phyloP scores from a whole-genome alignment of 352 stramenopile species.

The Elongisporangium prolatum region DNA sequence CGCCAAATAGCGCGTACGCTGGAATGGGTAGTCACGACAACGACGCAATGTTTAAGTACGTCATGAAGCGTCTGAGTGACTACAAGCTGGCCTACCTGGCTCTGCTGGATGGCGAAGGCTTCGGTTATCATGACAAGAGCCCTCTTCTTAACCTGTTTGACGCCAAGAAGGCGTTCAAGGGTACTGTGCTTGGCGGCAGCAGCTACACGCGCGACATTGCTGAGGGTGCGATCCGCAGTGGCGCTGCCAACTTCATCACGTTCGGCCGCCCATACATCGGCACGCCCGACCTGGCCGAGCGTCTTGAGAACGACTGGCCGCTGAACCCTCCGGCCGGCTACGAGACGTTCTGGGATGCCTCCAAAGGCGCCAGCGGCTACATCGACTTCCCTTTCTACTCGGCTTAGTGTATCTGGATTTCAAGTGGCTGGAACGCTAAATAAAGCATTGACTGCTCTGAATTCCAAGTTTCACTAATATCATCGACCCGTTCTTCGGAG shows the following conservation, averaged over 20 bases:
- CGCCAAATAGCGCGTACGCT: constrained; percentile 22
- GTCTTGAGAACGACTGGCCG: constrained; percentile 19
- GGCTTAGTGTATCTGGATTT: too few relatives aligned
- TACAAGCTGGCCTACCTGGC: constrained; percentile 19
- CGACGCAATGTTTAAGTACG: constrained; percentile 30
- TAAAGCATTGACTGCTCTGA: too few relatives aligned
- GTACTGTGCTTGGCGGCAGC: constrained; percentile 11
- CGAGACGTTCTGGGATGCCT: constrained; percentile 20
- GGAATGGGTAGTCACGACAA: constrained; percentile 28
- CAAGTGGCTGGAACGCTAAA: too few relatives aligned
- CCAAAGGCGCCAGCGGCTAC: constrained; percentile 18
- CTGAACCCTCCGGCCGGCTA: constrained; percentile 15
- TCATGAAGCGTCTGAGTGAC: constrained; percentile 20
- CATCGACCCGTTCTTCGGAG: too few relatives aligned
- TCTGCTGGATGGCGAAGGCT: constrained; percentile 23
- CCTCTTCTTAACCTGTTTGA: constrained; percentile 12
- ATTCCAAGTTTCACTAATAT: too few relatives aligned
- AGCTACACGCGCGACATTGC: constrained; percentile 16
- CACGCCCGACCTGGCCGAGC: constrained; percentile 40
- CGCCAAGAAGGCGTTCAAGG: constrained; percentile 19
- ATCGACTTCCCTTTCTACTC: too few relatives aligned
- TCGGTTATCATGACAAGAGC: constrained; percentile 18
- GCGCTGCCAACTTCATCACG: constrained; percentile 26
- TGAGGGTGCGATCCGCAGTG: constrained; percentile 18
- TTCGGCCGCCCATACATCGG: constrained; percentile 36